A percentile compares a stretch with the other conserved stretches of the same genome.
Conservation (phyloP, 177 flowering plant species). For the Telopea speciosissima region DNA sequence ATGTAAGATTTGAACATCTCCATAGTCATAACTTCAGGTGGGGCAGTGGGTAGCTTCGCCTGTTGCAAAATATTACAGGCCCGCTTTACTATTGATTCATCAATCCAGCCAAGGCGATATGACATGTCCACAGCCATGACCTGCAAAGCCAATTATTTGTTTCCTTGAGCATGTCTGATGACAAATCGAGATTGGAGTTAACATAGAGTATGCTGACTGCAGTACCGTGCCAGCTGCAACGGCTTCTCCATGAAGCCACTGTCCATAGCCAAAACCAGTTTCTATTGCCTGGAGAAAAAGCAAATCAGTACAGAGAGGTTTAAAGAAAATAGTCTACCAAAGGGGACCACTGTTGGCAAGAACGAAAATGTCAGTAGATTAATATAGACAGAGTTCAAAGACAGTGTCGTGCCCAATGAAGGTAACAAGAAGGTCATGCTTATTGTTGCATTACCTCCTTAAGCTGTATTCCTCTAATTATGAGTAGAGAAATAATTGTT, state of each 20-base stretch:
- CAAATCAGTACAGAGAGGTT: background rate
- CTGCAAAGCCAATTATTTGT: conserved; percentile 31
- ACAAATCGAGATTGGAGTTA: background rate
- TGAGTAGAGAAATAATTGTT: too few relatives aligned
- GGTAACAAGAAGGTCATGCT: background rate
- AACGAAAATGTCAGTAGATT: background rate
- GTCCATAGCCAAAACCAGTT: conserved; percentile 88
- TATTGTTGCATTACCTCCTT: background rate
- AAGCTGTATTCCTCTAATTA: background rate
- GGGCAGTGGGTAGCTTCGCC: conserved; percentile 80
- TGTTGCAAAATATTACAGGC: conserved; percentile 47
- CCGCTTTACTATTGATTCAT: conserved; percentile 68
- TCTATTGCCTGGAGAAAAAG: conserved; percentile 74
- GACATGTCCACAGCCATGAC: conserved; percentile 99
- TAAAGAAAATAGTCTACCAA: too few relatives aligned
- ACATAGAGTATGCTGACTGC: background rate
- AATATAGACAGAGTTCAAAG: background rate
- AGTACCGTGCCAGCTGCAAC: conserved; percentile 95
- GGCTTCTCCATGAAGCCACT: conserved; percentile 99
- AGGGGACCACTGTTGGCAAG: background rate
- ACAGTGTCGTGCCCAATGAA: background rate
- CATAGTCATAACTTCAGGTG: conserved; percentile 85
- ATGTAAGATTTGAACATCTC: conserved; percentile 87
- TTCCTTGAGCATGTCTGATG: background rate
- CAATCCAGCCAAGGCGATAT: conserved; percentile 95